Evolutionary conservation across 2,329 filamentous ascomycete species (phyloP).

Genomic region (Trichophyton equinum): DNA sequence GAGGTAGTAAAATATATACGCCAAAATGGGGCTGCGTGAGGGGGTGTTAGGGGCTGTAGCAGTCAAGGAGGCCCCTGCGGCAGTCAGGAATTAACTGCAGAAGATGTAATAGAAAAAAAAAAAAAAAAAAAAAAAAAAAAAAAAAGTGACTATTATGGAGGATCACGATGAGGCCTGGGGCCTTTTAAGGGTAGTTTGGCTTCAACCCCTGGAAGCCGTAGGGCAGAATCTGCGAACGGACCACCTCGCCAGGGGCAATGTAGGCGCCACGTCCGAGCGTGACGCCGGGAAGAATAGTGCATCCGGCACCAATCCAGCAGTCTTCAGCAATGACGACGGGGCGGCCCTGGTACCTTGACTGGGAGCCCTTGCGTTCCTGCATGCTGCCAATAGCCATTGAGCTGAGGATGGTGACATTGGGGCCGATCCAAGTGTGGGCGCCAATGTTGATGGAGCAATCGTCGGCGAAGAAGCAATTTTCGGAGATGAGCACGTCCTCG

Average conservation of each 20-base stretch:
- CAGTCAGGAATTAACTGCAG: no score
- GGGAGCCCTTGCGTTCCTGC: slow-evolving; percentile 58
- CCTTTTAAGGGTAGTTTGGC: slow-evolving; percentile 22
- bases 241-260: slow-evolving; percentile 34
- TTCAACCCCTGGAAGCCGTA: slow-evolving; percentile 33
- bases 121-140: neutral
- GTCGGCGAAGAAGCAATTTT: slow-evolving; percentile 76
- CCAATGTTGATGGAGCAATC: slow-evolving; percentile 74
- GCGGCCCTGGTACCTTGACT: slow-evolving; percentile 57
- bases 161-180: neutral
- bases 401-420: slow-evolving; percentile 76
- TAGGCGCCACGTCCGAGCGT: slow-evolving; percentile 31
- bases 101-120: neutral
- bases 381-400: slow-evolving; percentile 61
- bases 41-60: no score
- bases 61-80: no score
- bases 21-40: neutral
- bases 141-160: neutral
- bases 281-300: slow-evolving; percentile 43
- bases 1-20: neutral
- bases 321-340: slow-evolving; percentile 64
- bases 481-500: slow-evolving; percentile 68
- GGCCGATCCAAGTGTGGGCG: slow-evolving; percentile 54
- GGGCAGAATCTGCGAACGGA: slow-evolving; percentile 31
- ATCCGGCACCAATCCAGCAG: slow-evolving; percentile 52